Evolutionary conservation across 441 rosid species (phyloP), one percentile per base, ranked within the genome.

Genomic region (Pelargonium cotyledonis): DNA sequence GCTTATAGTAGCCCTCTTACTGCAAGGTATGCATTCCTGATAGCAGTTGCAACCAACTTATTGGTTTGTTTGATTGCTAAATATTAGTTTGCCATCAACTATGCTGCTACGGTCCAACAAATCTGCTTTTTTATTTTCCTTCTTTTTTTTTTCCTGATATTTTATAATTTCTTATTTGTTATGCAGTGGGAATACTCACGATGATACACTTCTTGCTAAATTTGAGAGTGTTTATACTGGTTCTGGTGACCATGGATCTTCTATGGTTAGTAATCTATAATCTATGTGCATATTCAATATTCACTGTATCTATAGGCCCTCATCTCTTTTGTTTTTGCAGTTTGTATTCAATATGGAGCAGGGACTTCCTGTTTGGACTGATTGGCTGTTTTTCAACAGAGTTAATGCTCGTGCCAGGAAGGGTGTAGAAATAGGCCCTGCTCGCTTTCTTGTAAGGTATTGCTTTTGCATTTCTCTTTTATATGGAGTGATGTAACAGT

Each of bases 151-250:
- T 26, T 26, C 31, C 47, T 70, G 65, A 76, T 69, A 26, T 72
- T 29, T 29, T 43, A 57, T 23, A 31, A 75, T 68, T 73, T 53
- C 16, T 55, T 69, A 72, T 75, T 68, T 68, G 65, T 79, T 71
- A 31, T 84, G 80, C 80, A 94, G 97, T 74, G 97, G 96, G 66
- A 91, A 88, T 85, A 76, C 81, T 46, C 83, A 84, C 71, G 97
- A 94, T 60, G 85, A 89, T 44, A 82, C 80, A 72, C 79, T 94
- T 46, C 85, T 91, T 43, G 96, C 92, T 60, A 94, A 90, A 79
- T 71, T 88, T 35, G 99, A 91, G 80, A 83, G 86, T 76, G 88
- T 94, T 68, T 91, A 91, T 69, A 87, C 96, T 67, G 97, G 94
- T 78, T 87, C 97, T 44, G 94, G 90, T 62, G 96, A 89, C 53